Base-by-base conservation (phyloP, 345 rosid genomes). In the Durio zibethinus region DNA sequence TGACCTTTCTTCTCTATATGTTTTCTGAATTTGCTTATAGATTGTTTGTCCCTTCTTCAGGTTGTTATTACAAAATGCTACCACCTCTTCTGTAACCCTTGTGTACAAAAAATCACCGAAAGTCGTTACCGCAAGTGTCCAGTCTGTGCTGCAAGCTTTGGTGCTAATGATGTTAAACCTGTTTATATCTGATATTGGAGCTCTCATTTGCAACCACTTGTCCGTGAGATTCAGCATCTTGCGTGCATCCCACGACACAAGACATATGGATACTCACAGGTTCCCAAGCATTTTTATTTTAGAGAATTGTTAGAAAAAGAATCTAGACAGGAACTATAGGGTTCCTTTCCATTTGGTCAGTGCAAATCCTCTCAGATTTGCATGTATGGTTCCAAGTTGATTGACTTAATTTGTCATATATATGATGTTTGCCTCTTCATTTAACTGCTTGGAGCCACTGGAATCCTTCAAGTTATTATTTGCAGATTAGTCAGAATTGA, bases 1-100 rank as follows among this genome's bases (percentile, higher is more conserved):
- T 23, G 72, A 42, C 48, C 18, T 9, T 47, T 45, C 56, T 23
- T 7, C 21, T 7, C 31, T 5, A 4, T 14, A 27, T 53, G 54
- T 57, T 42, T 20, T 36, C 35, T 7, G 2, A 60, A 72, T 27
- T 53, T 5, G 48, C 42, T 67, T 74, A 35, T 40, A 35, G 23
- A 48, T 31, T 62, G 42, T 42, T 36, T 62, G 76, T 74, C 29
- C 57, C 67, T 74, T 76, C 40, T 36, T 59, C 86, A 97, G 99
- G 98, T 94, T 65, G 99, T 94, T 84, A 97, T 97, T 82, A 97
- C 98, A 75, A 97, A 91, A 76, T 97, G 99, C 87, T 97, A 84
- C 85, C 99, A 97, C 75, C 83, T 97, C 82, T 94, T 97, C 87
- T 97, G 98, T 91, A 90, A 85, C 73, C 85, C 89, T 56, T 97